A percentile compares a stretch with the other conserved stretches of the same genome.
phyloP scores from a whole-genome alignment of 306 rosid genomes.

The Pyrus bretschneideri region DNA sequence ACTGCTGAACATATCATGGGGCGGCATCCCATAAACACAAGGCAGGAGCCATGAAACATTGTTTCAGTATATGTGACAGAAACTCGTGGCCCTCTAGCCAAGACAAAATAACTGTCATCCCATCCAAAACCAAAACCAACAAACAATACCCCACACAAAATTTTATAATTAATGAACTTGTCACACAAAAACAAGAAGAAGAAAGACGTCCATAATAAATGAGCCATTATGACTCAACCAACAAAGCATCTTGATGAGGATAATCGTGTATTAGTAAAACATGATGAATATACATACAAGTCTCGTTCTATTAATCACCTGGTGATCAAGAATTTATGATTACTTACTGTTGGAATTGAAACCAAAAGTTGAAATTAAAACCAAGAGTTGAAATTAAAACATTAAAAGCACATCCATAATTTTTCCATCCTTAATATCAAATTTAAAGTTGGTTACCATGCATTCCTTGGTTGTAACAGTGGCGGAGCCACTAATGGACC shows the following conservation, averaged over 20 bases:
- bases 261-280: not conserved
- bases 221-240: not conserved
- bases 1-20: not conserved
- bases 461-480: not conserved
- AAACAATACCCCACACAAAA: not conserved
- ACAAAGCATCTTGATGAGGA: not conserved
- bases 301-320: not conserved
- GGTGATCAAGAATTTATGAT: too few relatives aligned
- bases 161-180: not conserved
- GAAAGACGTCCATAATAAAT: not conserved
- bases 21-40: not conserved
- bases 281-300: not conserved
- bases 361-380: too few relatives aligned
- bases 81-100: not conserved
- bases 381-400: too few relatives aligned
- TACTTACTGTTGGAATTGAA: too few relatives aligned
- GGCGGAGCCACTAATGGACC: too few relatives aligned
- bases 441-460: not conserved
- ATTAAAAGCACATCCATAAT: too few relatives aligned
- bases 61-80: not conserved
- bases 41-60: not conserved
- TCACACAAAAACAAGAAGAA: not conserved
- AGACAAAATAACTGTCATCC: not conserved
- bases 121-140: not conserved
- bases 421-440: not conserved